Percentiles rank a stretch among this genome's conserved stretches.
Conservation (phyloP, 768 basidiomycete genomes). For the Rhizopogon vulgaris region DNA sequence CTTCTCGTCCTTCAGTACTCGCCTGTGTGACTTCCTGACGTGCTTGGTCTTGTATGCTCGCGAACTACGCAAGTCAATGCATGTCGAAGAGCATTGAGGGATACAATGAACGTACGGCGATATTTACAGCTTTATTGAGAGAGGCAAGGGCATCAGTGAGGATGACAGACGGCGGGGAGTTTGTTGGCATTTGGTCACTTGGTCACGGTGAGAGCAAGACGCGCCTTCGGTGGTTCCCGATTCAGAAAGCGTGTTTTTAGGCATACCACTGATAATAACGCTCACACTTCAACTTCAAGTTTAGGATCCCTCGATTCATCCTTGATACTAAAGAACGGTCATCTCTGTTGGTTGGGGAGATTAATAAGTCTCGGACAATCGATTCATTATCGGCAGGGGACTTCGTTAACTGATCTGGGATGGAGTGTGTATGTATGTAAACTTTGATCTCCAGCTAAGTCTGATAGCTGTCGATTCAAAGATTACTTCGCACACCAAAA, state of each 20-base stretch:
- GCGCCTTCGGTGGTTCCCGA: slow-evolving; percentile 20
- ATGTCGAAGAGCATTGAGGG: background rate
- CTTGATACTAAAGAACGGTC: too few species aligned
- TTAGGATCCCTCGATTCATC: too few species aligned
- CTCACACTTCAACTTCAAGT: too few species aligned
- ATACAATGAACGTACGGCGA: slow-evolving; percentile 28
- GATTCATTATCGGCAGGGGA: too few species aligned
- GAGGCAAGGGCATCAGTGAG: slow-evolving; percentile 36
- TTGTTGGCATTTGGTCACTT: slow-evolving; percentile 17
- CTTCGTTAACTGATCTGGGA: too few species aligned
- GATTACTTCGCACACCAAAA: too few species aligned
- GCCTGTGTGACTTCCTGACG: slow-evolving; percentile 48
- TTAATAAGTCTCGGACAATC: too few species aligned
- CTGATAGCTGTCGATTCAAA: too few species aligned
- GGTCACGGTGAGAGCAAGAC: slow-evolving; percentile 1
- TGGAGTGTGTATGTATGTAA: too few species aligned
- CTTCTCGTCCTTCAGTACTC: slow-evolving; percentile 38
- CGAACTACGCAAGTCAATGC: slow-evolving; percentile 33
- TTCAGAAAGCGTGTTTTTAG: background rate
- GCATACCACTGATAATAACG: too few species aligned
- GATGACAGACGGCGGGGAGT: slow-evolving; percentile 26
- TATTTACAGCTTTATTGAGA: slow-evolving; percentile 34
- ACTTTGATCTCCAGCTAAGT: too few species aligned
- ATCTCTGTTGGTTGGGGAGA: too few species aligned
- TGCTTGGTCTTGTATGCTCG: slow-evolving; percentile 49